A percentile compares a stretch with the other conserved stretches of the same genome.
Conservation (phyloP, 805 yeast genomes). For the Ogataea zsoltii region DNA sequence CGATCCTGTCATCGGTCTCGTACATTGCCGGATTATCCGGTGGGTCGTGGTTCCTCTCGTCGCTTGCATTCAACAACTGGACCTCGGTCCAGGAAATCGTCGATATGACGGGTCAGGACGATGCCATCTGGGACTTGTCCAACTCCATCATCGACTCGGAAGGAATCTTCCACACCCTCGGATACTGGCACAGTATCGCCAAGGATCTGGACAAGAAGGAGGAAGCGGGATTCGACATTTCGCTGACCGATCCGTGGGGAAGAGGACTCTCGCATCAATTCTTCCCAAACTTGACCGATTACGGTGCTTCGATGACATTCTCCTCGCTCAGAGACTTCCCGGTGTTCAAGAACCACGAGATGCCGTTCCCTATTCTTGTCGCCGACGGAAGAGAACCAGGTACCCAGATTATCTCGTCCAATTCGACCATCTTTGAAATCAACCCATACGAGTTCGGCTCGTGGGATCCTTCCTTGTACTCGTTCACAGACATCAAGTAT, state of each 20-base stretch:
- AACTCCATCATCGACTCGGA: slow-evolving; percentile 61
- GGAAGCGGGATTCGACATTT: slow-evolving; percentile 66
- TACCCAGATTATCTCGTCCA: slow-evolving; percentile 52
- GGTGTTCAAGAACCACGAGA: slow-evolving; percentile 57
- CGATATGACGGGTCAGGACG: slow-evolving; percentile 37
- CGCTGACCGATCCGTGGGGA: slow-evolving; percentile 81
- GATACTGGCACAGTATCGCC: slow-evolving; percentile 54
- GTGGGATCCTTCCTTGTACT: slow-evolving; percentile 75
- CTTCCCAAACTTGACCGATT: slow-evolving; percentile 58
- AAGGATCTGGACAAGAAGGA: slow-evolving; percentile 53
- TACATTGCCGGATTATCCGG: slow-evolving; percentile 82
- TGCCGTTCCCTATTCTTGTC: slow-evolving; percentile 73
- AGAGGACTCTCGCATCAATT: slow-evolving; percentile 72
- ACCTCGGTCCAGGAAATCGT: slow-evolving; percentile 64
- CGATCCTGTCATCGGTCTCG: slow-evolving; percentile 72
- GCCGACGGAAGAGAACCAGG: slow-evolving; percentile 70
- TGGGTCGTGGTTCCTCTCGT: slow-evolving; percentile 79
- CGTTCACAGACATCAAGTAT: slow-evolving; percentile 68
- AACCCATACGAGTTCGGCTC: slow-evolving; percentile 79
- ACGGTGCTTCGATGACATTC: slow-evolving; percentile 65
- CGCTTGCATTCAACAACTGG: slow-evolving; percentile 70
- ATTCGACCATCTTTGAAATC: slow-evolving; percentile 68
- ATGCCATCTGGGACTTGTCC: slow-evolving; percentile 67
- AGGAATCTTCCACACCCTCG: slow-evolving; percentile 54
- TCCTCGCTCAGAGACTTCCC: slow-evolving; percentile 59